Evolutionary conservation across 306 rosid species (phyloP), one percentile per base, ranked within the genome.

Genomic region (Ormosia emarginata): DNA sequence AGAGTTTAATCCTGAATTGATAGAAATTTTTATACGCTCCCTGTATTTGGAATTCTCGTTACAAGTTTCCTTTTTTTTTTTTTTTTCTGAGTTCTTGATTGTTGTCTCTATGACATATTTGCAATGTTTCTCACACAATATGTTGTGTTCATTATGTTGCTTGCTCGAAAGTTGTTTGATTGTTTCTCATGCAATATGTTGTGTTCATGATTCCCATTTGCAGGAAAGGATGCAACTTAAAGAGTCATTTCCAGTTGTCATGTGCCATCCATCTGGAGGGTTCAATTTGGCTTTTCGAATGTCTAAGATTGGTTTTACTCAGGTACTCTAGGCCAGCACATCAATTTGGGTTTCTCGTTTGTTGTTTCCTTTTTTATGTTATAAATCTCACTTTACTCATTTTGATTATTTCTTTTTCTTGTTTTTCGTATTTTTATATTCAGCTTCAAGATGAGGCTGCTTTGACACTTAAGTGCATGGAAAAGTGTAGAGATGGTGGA

Each of bases 381-480:
- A 36, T 64, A 36, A 34, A 18, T 13, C 24, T 47, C 47, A 34
- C 71, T 17, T n/a, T 30, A n/a, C 71, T 15, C 3, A 57, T 59
- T 79, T 69, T 78, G 68, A 64, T 61, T 57, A 36, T 57, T 37
- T 63, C 33, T 40, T 75, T 58, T n/a, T 55, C 2, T 74, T 59
- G 13, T 81, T 74, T 0, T 47, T 52, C 12, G 32, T 74, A 56
- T 46, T 64, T 74, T 68, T 43, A 66, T 67, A 30, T 86, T 79
- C 86, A 95, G 98, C 93, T 95, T 79, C 98, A 87, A 89, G 86
- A 88, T 4, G 97, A 90, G 85, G 94, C 99, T 67, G 86, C 90
- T 59, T 53, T 81, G 86, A 74, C 98, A 58, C 90, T 93, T 73
- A 81, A 79, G 76, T 95, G 98, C 89, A 47, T 90, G 76, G 92